Conservation (phyloP, 768 basidiomycete genomes). For the Pleurotus platypus region DNA sequence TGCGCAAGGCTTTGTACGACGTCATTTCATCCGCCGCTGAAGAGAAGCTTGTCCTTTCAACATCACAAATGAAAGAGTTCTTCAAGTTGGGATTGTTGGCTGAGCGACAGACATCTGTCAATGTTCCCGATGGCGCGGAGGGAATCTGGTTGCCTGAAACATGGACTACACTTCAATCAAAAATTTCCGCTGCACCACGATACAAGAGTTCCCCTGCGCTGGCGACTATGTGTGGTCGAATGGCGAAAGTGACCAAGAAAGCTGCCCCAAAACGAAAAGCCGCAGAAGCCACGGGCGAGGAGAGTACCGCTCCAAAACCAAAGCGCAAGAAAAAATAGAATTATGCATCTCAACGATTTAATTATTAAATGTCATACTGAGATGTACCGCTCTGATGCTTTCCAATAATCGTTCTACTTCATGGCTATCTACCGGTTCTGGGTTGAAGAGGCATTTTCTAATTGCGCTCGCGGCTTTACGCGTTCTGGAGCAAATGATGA, state of each 20-base stretch:
- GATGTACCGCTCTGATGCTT: neutral
- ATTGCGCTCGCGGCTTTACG: slow-evolving; percentile 8
- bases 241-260: slow-evolving; percentile 27
- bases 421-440: neutral
- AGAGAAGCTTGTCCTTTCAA: slow-evolving; percentile 42
- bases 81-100: slow-evolving; percentile 65
- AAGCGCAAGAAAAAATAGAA: slow-evolving; percentile 30
- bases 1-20: slow-evolving; percentile 48
- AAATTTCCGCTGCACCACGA: slow-evolving; percentile 47
- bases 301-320: slow-evolving; percentile 8
- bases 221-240: slow-evolving; percentile 61
- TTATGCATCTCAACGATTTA: neutral
- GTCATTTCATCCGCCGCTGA: slow-evolving; percentile 46
- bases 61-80: slow-evolving; percentile 74
- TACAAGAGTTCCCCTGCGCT: slow-evolving; percentile 64
- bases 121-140: slow-evolving; percentile 22
- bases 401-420: neutral
- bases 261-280: slow-evolving; percentile 36
- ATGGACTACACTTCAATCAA: slow-evolving; percentile 50
- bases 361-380: neutral
- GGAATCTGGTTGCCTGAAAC: slow-evolving; percentile 55
- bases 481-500: neutral
- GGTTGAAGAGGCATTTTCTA: neutral
- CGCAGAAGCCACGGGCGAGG: slow-evolving; percentile 20
- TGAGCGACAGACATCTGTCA: slow-evolving; percentile 58